Evolutionary conservation across 2,329 filamentous ascomycete species (phyloP).

Genomic region (Fusarium sp.): DNA sequence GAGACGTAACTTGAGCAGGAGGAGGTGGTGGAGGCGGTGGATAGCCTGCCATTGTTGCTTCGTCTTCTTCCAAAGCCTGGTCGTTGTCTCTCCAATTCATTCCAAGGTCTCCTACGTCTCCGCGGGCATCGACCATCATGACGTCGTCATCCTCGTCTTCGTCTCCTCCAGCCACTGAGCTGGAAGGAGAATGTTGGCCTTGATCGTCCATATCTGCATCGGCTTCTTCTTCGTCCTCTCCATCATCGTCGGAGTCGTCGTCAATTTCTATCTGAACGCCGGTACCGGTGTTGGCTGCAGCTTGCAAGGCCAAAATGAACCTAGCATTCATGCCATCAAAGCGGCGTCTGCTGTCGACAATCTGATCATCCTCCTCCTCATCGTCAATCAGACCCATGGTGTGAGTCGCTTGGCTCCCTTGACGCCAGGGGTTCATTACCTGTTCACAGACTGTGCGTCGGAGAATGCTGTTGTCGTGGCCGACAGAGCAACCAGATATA

Average conservation of each 20-base stretch:
- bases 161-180: conserved; percentile 51
- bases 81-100: conserved; percentile 65
- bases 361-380: conserved; percentile 59
- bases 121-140: conserved; percentile 64
- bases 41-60: conserved; percentile 81
- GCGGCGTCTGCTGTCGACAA: conserved; percentile 49
- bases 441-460: conserved; percentile 89
- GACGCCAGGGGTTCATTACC: conserved; percentile 85
- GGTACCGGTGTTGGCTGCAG: conserved; percentile 43
- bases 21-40: conserved; percentile 69
- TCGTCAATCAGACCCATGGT: conserved; percentile 58
- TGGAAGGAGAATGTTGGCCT: conserved; percentile 47
- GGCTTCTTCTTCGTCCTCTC: conserved; percentile 51
- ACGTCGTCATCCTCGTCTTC: conserved; percentile 65
- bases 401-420: conserved; percentile 85
- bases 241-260: conserved; percentile 43
- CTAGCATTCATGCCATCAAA: conserved; percentile 48
- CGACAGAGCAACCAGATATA: conserved; percentile 88
- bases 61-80: conserved; percentile 76
- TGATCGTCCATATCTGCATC: conserved; percentile 55
- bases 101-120: conserved; percentile 56
- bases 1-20: conserved; percentile 59
- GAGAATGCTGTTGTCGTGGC: conserved; percentile 80
- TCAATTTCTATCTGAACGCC: conserved; percentile 45
- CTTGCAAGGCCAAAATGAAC: conserved; percentile 51